Evolutionary conservation across 2,329 filamentous ascomycete species (phyloP).

Genomic region (Pyrenochaeta sp.): DNA sequence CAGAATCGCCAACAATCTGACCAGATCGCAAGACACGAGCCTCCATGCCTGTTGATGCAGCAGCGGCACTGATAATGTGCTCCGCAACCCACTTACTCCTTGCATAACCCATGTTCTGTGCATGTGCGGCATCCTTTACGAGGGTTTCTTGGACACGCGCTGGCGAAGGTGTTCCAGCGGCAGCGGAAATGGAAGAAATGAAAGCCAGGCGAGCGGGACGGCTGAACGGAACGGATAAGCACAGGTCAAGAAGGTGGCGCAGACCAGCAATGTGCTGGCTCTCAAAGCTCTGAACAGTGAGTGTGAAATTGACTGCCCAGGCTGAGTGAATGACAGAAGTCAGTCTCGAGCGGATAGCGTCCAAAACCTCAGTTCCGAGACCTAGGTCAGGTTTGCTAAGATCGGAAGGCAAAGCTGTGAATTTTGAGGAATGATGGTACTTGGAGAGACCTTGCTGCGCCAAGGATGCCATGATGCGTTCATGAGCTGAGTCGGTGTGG

Average conservation of each 20-base stretch:
- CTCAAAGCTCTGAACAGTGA: conserved; percentile 60
- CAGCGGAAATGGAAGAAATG: conserved; percentile 56
- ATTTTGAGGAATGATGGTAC: conserved; percentile 34
- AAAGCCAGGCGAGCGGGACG: conserved; percentile 53
- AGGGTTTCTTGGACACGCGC: conserved; percentile 47
- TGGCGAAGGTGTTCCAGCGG: conserved; percentile 48
- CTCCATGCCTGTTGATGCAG: conserved; percentile 13
- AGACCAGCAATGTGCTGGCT: conserved; percentile 54
- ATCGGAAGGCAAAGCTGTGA: conserved; percentile 51
- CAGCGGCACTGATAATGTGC: conserved; percentile 48
- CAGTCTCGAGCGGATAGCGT: conserved; percentile 32
- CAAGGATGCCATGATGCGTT: too few species aligned
- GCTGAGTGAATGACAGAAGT: conserved; percentile 60
- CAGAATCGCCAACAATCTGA: conserved; percentile 58
- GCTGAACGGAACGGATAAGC: conserved; percentile 40
- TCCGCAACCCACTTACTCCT: conserved; percentile 60
- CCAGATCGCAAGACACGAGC: conserved; percentile 52
- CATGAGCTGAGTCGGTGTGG: too few species aligned
- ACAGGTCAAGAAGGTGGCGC: conserved; percentile 53
- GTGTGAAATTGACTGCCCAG: conserved; percentile 66
- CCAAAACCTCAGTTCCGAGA: conserved; percentile 33
- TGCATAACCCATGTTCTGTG: conserved; percentile 61
- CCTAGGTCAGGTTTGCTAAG: conserved; percentile 53
- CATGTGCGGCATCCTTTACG: conserved; percentile 47
- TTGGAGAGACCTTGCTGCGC: conserved; percentile 32